phyloP scores from a whole-genome alignment of 441 rosid genomes.

The Dalechampia spathulata region DNA sequence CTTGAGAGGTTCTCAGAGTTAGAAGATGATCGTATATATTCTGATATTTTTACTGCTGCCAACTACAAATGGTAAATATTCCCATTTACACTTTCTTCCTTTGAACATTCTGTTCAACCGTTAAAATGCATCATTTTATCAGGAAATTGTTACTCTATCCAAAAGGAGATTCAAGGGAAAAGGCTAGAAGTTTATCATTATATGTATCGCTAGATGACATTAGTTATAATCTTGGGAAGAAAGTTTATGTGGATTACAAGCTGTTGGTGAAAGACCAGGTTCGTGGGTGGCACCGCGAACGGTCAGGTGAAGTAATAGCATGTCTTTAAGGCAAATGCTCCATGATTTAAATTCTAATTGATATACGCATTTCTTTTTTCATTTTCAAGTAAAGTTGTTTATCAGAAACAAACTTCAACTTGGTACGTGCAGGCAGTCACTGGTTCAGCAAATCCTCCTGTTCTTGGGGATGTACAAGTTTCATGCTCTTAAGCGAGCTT shows the following conservation, averaged over 20 bases:
- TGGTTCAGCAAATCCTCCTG: background rate
- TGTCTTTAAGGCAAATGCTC: background rate
- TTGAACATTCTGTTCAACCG: too few species aligned
- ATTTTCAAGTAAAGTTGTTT: background rate
- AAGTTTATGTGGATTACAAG: conserved; percentile 2
- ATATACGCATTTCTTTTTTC: background rate
- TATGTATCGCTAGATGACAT: background rate
- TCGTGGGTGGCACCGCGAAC: background rate
- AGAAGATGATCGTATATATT: too few species aligned
- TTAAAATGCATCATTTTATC: too few species aligned
- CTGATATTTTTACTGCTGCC: too few species aligned
- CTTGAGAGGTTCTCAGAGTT: too few species aligned
- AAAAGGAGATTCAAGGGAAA: background rate
- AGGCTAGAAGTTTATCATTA: conserved; percentile 1
- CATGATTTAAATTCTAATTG: too few species aligned
- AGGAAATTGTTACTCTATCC: background rate
- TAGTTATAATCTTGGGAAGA: background rate
- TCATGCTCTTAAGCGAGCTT: too few species aligned
- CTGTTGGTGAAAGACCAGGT: conserved; percentile 4
- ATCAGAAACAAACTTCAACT: too few species aligned
- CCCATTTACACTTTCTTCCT: too few species aligned
- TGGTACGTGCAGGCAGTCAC: background rate
- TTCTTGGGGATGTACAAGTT: background rate
- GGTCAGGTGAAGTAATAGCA: background rate
- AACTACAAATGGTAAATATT: too few species aligned